Evolutionary conservation across 306 rosid species (phyloP).

Genomic region (Cucumis sativus): Cucumber_9930_V3 NC_026655.2:23570001-23570500

Average conservation of each 20-base stretch:
- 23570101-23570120: conserved; percentile 37
- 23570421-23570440: conserved; percentile 49
- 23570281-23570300: conserved; percentile 51
- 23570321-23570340: conserved; percentile 17
- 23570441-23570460: conserved; percentile 25
- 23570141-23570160: conserved; percentile 35
- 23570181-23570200: conserved; percentile 40
- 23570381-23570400: conserved; percentile 43
- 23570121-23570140: conserved; percentile 53
- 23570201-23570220: conserved; percentile 31
- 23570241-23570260: conserved; percentile 39
- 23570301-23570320: conserved; percentile 24
- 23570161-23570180: conserved; percentile 29
- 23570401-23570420: conserved; percentile 37
- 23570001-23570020: conserved; percentile 46
- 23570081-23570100: conserved; percentile 39
- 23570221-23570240: conserved; percentile 42
- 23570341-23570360: conserved; percentile 41
- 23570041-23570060: conserved; percentile 26
- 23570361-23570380: conserved; percentile 38
- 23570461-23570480: conserved; percentile 34
- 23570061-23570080: conserved; percentile 35
- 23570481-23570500: conserved; percentile 44
- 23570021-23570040: conserved; percentile 35
- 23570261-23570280: conserved; percentile 48